Base-by-base conservation (phyloP, 208 protist species). In the Trypanosoma scelopori region DNA sequence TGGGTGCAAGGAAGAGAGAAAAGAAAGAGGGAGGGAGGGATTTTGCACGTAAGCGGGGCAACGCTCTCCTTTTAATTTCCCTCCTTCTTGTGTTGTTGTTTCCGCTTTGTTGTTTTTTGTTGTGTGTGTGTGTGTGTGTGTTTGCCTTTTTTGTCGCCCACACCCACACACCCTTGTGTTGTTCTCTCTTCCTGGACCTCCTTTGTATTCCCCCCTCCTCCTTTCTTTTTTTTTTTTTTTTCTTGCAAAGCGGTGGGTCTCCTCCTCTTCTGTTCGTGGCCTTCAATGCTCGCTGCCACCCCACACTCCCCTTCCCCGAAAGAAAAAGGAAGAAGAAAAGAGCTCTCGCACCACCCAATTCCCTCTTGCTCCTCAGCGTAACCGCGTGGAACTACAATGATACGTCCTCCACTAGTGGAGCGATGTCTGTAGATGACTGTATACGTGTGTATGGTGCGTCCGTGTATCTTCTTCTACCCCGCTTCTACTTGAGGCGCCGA, bases 41-140 rank as follows among this genome's bases (percentile, higher is more conserved):
- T 30, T 20, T 13, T 12, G n/a, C 20, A 9, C 32, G 32, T 37
- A 37, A 37, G 9, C 32, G 32, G 32, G 3, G 32, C 32, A 37
- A 3, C 9, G 5, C 9, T 37, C 5, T 41, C 3, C n/a, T 60
- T 48, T 45, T 46, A 48, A 11, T 46, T 47, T 37, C 16, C 39
- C 28, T 12, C 11, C 32, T 42, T 23, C 5, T 1, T 51, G 56
- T 42, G 7, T 61, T 46, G 1, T 49, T 61, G 12, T 42, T 46
- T 59, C 9, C 45, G 41, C 5, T 59, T 59, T 59, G 47, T n/a
- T 25, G 30, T 37, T 13, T 16, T 37, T 32, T 37, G 13, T 50
- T 49, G 9, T 30, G 13, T 50, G 16, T 25, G 22, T 42, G n/a
- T 32, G 18, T 20, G 3, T 53, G 15, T 64, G 12, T 64, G 16